Evolutionary conservation across 805 yeast species (phyloP), one percentile per base, ranked within the genome.

Genomic region (Kluyveromyces lactis): DNA sequence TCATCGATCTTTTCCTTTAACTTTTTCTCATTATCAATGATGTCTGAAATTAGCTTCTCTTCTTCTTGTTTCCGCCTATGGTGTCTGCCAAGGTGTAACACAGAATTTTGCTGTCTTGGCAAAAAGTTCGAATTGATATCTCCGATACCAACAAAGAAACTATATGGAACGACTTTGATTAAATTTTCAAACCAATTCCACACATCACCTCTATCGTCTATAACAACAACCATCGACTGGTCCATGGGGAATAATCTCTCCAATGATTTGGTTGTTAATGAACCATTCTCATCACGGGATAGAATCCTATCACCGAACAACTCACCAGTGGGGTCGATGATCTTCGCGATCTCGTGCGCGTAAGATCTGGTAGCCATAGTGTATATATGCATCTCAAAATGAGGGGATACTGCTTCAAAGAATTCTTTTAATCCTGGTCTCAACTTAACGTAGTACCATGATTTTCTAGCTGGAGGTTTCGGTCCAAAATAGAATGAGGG

Each of bases 361-460:
- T 92, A 92, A 21, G 90, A 80, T 48, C 95, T 69, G 4, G 98
- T 92, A 7, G 97, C 98, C 98, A 92, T 92, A 4, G 98, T 92
- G 60, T 92, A 92, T 29, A 92, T 85, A 56, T 92, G 98, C 69
- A 92, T 66, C 62, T 92, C 97, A 57, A 82, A 92, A 33, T 73
- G 63, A 35, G 79, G 62, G 4, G 81, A 66, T 36, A 86, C 73
- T 35, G 69, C 68, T 37, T 72, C 73, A 38, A 92, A 69, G 56
- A 92, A 92, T 38, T 77, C 79, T 36, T 71, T 63, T 29, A 92
- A 67, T 0, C 96, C 96, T 0, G 97, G 97, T 46, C 98, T 72
- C 28, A 86, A 64, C 60, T 92, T 92, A 21, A 94, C 95, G 52
- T 85, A 92, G 60, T 92, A 92, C 84, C 90, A 82, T 60, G 95